A percentile compares a stretch with the other conserved stretches of the same genome.
These are phyloP conservation scores for Spizellomyces sp. DNA, from an alignment of 192 early-diverging fungal genomes.

Conservation along the genomic window DNA sequence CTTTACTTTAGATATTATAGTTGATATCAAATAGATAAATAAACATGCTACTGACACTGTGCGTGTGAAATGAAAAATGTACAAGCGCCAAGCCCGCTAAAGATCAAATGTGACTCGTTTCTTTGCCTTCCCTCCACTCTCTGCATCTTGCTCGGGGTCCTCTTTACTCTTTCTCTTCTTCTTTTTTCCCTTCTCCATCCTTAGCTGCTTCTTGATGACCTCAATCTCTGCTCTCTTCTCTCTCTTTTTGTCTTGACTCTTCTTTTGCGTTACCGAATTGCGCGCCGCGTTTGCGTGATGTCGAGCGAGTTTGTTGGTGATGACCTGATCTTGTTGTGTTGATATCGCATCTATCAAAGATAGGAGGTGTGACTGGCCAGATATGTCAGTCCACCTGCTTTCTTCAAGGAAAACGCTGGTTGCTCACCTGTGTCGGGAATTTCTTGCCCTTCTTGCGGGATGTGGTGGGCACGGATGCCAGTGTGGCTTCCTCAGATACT, in stretches of 20 bases:
- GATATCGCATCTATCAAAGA: neutral
- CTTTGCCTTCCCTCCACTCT: neutral
- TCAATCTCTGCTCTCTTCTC: neutral
- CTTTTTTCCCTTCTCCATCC: neutral
- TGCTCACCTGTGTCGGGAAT: neutral
- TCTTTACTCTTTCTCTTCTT: neutral
- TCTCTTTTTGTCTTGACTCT: neutral
- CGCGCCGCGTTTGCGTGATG: neutral
- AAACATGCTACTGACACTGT: neutral
- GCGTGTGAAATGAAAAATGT: neutral
- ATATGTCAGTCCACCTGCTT: neutral
- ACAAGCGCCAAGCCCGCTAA: neutral
- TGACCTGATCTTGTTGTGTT: neutral
- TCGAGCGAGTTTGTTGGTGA: neutral
- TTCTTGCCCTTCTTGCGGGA: neutral
- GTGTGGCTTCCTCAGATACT: neutral
- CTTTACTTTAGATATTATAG: neutral
- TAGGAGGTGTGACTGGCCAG: neutral
- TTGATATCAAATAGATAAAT: neutral
- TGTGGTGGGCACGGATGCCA: neutral
- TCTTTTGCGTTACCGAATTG: neutral
- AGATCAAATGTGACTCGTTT: neutral
- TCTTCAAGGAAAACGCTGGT: neutral
- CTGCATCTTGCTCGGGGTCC: neutral
- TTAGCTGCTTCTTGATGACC: neutral